These are phyloP conservation scores for Chalara sp. DNA, from an alignment of 2,329 filamentous ascomycete species.

Conservation along the genomic window DNA sequence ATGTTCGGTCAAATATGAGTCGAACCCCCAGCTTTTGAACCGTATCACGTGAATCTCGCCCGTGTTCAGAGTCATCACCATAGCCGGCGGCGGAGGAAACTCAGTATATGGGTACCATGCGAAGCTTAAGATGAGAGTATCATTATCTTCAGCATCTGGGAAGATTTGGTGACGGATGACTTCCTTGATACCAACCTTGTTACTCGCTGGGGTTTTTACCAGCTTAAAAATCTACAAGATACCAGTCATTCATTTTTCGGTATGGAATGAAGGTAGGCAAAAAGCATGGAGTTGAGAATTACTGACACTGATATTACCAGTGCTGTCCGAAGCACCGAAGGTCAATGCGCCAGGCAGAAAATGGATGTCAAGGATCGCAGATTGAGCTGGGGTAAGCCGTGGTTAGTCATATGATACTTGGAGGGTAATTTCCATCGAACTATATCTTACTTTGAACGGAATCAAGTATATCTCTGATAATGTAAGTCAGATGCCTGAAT, in stretches of 20 bases:
- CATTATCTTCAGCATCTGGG: conserved; percentile 23
- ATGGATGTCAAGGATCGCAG: conserved; percentile 78
- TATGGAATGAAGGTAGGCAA: not conserved
- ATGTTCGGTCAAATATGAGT: not conserved
- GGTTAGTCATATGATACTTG: too few species aligned
- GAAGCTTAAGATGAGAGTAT: conserved; percentile 20
- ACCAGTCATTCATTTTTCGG: not conserved
- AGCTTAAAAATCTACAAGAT: conserved; percentile 24
- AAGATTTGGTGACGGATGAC: not conserved
- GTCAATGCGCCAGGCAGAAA: conserved; percentile 56
- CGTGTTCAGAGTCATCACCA: not conserved
- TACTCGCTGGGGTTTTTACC: conserved; percentile 30
- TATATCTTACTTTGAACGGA: conserved; percentile 35
- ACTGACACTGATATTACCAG: conserved; percentile 62
- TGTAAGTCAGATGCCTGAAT: not conserved
- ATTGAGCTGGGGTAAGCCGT: conserved; percentile 42
- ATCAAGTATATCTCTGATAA: conserved; percentile 6
- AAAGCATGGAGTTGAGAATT: conserved; percentile 30
- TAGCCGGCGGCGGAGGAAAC: not conserved
- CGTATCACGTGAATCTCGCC: not conserved
- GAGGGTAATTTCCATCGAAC: conserved; percentile 43
- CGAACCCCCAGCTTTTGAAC: not conserved
- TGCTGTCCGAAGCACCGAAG: conserved; percentile 73
- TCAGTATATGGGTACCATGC: conserved; percentile 7
- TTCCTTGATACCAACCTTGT: not conserved